These are phyloP conservation scores for Lecanicillium sp. DNA, from an alignment of 2,329 filamentous ascomycete species.

Conservation along the genomic window DNA sequence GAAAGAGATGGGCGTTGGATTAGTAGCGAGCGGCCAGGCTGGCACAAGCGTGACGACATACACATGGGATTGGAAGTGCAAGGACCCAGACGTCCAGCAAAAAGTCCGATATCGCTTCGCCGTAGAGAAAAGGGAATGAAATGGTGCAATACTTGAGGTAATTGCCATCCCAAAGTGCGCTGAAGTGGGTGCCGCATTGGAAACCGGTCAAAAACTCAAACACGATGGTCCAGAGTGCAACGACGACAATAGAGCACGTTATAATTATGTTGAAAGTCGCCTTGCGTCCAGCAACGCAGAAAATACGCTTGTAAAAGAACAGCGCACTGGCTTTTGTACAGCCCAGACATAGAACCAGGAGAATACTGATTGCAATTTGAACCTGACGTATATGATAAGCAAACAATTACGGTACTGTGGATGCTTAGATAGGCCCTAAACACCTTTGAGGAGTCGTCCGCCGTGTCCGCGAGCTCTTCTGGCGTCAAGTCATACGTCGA, in stretches of 20 bases:
- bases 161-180: constrained; percentile 14
- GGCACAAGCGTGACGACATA: constrained; percentile 6
- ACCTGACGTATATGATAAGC: constrained; percentile 1
- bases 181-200: constrained; percentile 15
- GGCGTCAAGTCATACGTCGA: constrained; percentile 1
- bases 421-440: background rate
- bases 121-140: constrained; percentile 12
- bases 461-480: background rate
- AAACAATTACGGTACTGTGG: background rate
- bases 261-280: constrained; percentile 9
- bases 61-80: constrained; percentile 11
- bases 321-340: constrained; percentile 12
- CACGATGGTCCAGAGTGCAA: constrained; percentile 11
- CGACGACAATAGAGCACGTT: constrained; percentile 7
- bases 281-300: constrained; percentile 8
- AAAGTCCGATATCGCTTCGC: constrained; percentile 13
- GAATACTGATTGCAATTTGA: constrained; percentile 9
- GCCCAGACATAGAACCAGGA: constrained; percentile 8
- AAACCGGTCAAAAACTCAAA: constrained; percentile 14
- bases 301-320: constrained; percentile 15
- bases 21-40: background rate
- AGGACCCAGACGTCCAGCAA: constrained; percentile 14
- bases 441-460: background rate
- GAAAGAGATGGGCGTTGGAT: background rate
- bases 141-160: constrained; percentile 14